These are phyloP conservation scores for Apiotrichum sp. DNA, from an alignment of 1,284 basidiomycete species.

Conservation along the genomic window DNA sequence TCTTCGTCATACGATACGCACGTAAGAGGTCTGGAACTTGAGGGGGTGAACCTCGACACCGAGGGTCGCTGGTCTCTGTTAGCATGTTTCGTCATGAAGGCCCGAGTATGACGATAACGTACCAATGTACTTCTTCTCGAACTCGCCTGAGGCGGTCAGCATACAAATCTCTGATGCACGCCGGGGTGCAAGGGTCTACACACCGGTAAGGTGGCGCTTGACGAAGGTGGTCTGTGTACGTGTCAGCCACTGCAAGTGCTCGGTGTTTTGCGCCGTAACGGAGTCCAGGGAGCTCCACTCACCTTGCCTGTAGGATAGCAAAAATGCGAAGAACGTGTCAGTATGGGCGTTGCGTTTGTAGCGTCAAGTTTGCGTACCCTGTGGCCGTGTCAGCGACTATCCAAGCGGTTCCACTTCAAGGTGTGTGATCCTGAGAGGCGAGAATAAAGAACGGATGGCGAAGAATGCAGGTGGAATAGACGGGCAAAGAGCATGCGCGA, in stretches of 20 bases:
- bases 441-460: neutral
- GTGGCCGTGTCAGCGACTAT: neutral
- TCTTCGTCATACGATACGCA: slow-evolving; percentile 1
- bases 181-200: neutral
- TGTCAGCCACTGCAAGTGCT: neutral
- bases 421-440: too few species aligned
- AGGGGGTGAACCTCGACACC: slow-evolving; percentile 99
- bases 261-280: neutral
- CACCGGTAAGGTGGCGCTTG: slow-evolving; percentile 97
- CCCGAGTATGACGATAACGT: slow-evolving; percentile 22
- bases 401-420: neutral
- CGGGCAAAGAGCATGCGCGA: too few species aligned
- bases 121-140: slow-evolving; percentile 99
- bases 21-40: slow-evolving; percentile 91
- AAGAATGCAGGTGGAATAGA: neutral
- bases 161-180: neutral
- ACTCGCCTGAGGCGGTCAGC: slow-evolving; percentile 57
- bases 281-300: too few species aligned
- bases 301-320: slow-evolving; percentile 24
- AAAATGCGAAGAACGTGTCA: slow-evolving; percentile 4
- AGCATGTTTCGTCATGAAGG: neutral
- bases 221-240: slow-evolving; percentile 78
- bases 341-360: neutral
- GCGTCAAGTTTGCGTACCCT: slow-evolving; percentile 16
- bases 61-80: slow-evolving; percentile 68